Evolutionary conservation across 78 protist genomes (phyloP), one percentile per base, ranked within the genome.

Genomic region (Dictyostelium capitatum): DNA sequence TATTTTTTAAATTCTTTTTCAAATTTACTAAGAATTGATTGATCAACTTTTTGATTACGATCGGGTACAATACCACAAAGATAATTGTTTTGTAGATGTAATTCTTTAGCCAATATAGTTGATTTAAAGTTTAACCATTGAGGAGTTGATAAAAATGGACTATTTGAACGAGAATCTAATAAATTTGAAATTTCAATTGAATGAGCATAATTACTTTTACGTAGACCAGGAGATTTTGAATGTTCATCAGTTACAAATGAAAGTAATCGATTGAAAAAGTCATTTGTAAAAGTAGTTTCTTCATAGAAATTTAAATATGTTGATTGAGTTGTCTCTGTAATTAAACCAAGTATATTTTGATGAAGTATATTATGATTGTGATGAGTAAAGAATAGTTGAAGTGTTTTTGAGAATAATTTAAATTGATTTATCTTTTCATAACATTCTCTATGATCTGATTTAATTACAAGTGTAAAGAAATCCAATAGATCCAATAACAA

Each of bases 1-100:
- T 82, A 90, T 62, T 48, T 90, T 48, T 82, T 90, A 37, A 90
- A 87, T 37, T 87, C 93, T 62, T 87, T 87, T 56, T 87, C 93
- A 50, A 77, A 87, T 77, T 87, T 77, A 50, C 74, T 80, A 12
- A 87, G 37, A 10, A 87, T n/a, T 0, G 56, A 19, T n/a, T 50
- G 62, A 77, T 87, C 84, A 12, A 78, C 4, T 65, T 87, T 87
- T 51, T 37, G 32, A 64, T 87, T 87, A 50, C 41, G 41, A 51
- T 87, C 84, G 3, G 93, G 93, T 37, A 87, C 37, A n/a, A 77
- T 59, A 25, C 93, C 93, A 65, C 93, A 87, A 11, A 87, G 37
- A 37, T 32, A 79, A 11, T 11, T 50, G 5, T 87, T 59, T 77
- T 87, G 93, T 4, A 87, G 47, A 59, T 46, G 62, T 12, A 6